Percentiles rank a stretch among this genome's conserved stretches.
Conservation (phyloP, 495 filamentous ascomycete genomes). For the Penicillium steckii region DNA sequence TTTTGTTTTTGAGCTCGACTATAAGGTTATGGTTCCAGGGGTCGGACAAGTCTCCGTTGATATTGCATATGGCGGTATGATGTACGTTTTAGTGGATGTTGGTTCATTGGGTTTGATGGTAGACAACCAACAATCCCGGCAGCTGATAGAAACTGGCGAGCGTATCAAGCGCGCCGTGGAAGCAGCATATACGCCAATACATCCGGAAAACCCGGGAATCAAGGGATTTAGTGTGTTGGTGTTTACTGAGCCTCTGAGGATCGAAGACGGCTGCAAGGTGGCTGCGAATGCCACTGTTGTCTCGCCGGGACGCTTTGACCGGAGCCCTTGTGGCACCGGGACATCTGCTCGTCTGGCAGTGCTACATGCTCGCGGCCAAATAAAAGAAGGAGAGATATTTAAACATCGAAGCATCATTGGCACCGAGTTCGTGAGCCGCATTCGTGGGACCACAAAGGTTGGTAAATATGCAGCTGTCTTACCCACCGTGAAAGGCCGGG, state of each 20-base stretch:
- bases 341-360: slow-evolving; percentile 35
- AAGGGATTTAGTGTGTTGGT: slow-evolving; percentile 26
- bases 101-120: slow-evolving; percentile 23
- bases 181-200: slow-evolving; percentile 23
- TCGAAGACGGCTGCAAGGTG: slow-evolving; percentile 17
- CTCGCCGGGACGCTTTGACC: slow-evolving; percentile 36
- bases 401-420: slow-evolving; percentile 31
- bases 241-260: slow-evolving; percentile 24
- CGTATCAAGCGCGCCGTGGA: slow-evolving; percentile 31
- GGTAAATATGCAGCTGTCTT: slow-evolving; percentile 28
- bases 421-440: slow-evolving; percentile 27
- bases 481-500: slow-evolving; percentile 31
- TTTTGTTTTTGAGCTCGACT: slow-evolving; percentile 35
- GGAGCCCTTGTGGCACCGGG: slow-evolving; percentile 38
- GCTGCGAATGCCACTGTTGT: slow-evolving; percentile 33
- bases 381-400: slow-evolving; percentile 27
- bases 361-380: slow-evolving; percentile 27
- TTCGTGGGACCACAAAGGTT: slow-evolving; percentile 27
- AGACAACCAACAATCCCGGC: slow-evolving; percentile 12
- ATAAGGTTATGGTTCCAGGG: slow-evolving; percentile 27
- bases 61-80: slow-evolving; percentile 39
- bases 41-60: slow-evolving; percentile 28
- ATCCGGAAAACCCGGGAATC: slow-evolving; percentile 33
- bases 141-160: slow-evolving; percentile 30
- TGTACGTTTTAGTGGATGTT: slow-evolving; percentile 34